Conservation (phyloP, 768 basidiomycete genomes). For the Termitomyces sp. region DNA sequence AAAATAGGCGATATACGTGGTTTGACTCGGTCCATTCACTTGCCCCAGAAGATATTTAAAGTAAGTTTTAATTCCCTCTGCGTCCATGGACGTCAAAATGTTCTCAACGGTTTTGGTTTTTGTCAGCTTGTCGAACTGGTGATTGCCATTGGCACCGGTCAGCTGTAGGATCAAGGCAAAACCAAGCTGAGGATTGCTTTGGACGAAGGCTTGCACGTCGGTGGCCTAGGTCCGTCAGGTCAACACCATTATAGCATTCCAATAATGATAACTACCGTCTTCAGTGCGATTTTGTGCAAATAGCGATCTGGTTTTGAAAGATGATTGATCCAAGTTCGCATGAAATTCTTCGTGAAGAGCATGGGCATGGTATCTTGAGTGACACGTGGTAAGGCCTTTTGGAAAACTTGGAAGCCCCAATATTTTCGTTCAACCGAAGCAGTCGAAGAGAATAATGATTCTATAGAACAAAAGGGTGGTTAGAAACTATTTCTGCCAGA, state of each 20-base stretch:
- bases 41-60: slow-evolving; percentile 65
- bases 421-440: slow-evolving; percentile 87
- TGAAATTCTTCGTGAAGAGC: slow-evolving; percentile 92
- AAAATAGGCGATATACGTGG: slow-evolving; percentile 30
- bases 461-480: slow-evolving; percentile 34
- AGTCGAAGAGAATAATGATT: slow-evolving; percentile 79
- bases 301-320: slow-evolving; percentile 84
- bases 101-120: slow-evolving; percentile 90
- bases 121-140: slow-evolving; percentile 89
- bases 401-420: slow-evolving; percentile 94
- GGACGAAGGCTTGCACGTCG: slow-evolving; percentile 70
- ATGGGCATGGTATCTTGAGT: slow-evolving; percentile 66
- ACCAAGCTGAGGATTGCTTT: slow-evolving; percentile 72
- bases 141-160: slow-evolving; percentile 75
- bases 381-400: slow-evolving; percentile 68
- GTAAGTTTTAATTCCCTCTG: slow-evolving; percentile 72
- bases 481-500: not conserved
- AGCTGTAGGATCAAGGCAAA: slow-evolving; percentile 83
- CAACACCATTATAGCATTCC: not conserved
- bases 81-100: slow-evolving; percentile 70
- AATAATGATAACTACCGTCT: slow-evolving; percentile 49
- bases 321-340: slow-evolving; percentile 97
- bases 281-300: slow-evolving; percentile 82
- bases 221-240: slow-evolving; percentile 43
- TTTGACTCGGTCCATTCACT: slow-evolving; percentile 41